Evolutionary conservation across 495 filamentous ascomycete genomes (phyloP), one percentile per base, ranked within the genome.

Genomic region (Hyaloscypha hepaticicola): DNA sequence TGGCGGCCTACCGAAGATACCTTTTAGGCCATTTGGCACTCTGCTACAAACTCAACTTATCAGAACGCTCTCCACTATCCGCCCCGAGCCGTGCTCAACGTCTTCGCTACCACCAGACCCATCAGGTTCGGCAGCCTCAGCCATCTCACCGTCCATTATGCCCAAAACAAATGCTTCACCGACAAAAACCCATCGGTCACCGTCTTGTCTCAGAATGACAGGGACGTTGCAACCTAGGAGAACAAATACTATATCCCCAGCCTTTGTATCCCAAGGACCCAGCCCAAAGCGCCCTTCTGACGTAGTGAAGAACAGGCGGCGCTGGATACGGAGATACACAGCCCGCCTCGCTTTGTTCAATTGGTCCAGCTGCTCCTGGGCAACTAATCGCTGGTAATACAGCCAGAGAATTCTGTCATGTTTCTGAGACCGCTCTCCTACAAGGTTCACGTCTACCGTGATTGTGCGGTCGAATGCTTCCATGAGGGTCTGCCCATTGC

Each of bases 161-260:
- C 65, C 49, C 58, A 50, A 63, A 21, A 65, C 58, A 33, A 60
- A 64, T n/a, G 63, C 55, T 14, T 66, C 67, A 11, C 64, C 63
- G 3, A 69, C 29, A 45, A 63, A 63, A 28, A 56, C 31, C 34
- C 57, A 49, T n/a, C n/a, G n/a, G n/a, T n/a, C n/a, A n/a, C n/a
- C n/a, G 24, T 57, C 48, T 22, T 69, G 33, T 21, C 67, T 69
- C 11, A 69, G 31, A 27, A 66, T 22, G 29, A 70, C 64, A 53
- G 64, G 68, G 12, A 70, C 68, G 57, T 57, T 67, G 34, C 68
- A 70, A 22, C 69, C 69, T n/a, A 55, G 22, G 14, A 70, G 29
- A 31, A 70, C 61, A 25, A 38, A 60, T 2, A 70, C 65, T 22
- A 21, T n/a, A 51, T 70, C 69, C 3, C 56, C 65, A 38, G 12